Base-by-base conservation (phyloP, 148 eudicot genomes). In the Euryodendron excelsum region DNA sequence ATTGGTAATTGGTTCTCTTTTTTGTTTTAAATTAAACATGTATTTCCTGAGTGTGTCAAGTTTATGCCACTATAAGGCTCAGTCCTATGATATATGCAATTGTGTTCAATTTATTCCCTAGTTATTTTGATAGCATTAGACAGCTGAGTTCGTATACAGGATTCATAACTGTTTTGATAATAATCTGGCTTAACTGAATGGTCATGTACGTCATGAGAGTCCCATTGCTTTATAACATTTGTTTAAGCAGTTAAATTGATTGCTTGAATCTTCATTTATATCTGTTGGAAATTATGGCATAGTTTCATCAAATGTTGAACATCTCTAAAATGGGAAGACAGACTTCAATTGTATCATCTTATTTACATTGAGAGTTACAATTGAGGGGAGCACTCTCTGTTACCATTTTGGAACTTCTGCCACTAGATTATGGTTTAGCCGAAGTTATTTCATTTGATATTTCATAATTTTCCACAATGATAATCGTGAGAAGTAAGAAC, bases 351-450 rank as follows among this genome's bases (percentile, higher is more conserved):
- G 3, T 73, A 73, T 31, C 11, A 13, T n/a, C 31, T 7, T 73
- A n/a, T 55, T 34, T 65, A 71, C 59, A 37, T 52, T 50, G 45
- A 76, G 45, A 48, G 45, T 53, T 34, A 64, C n/a, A n/a, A 50
- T 12, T 30, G 12, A 31, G 48, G 61, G 31, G 59, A 64, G 39
- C 23, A 39, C 62, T 47, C 62, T 47, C 41, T 48, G 47, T 27
- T 17, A 18, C 25, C 12, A 44, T 30, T 11, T 75, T 18, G n/a
- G 25, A 62, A 0, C 31, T 60, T 60, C 56, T 34, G 53, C 69
- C 21, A 27, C 65, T 61, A 74, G 31, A 74, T 23, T 47, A 14
- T n/a, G 20, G 48, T 25, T 37, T 39, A 39, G 28, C 50, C 48
- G 39, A 67, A 37, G 25, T 53, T 2, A 23, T 17, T 6, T 58